Evolutionary conservation across 257 asterid genomes (phyloP).

Genomic region (Knoxia roxburghii): DNA sequence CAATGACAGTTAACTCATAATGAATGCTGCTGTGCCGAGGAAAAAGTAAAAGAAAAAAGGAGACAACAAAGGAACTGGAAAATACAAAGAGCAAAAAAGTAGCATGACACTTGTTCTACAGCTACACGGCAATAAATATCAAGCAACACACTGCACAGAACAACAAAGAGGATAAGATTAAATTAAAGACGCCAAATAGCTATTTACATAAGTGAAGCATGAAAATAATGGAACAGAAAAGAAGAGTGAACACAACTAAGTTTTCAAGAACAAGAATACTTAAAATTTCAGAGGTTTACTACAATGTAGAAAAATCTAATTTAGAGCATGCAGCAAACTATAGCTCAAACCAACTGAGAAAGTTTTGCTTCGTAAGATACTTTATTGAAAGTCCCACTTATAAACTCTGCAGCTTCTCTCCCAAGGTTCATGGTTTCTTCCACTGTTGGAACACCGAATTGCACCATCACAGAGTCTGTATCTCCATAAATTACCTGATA

Average conservation of each 20-base stretch:
- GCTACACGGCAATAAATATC: too few species aligned
- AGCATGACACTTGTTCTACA: neutral
- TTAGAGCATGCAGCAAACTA: neutral
- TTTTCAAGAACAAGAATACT: neutral
- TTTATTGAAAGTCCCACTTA: conserved; percentile 80
- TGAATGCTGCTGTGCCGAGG: too few species aligned
- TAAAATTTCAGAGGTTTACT: neutral
- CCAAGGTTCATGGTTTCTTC: conserved; percentile 94
- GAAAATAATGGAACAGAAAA: neutral
- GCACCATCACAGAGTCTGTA: conserved; percentile 99
- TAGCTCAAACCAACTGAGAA: conserved; percentile 1
- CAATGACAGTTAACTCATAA: neutral
- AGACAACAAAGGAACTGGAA: neutral
- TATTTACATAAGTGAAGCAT: neutral
- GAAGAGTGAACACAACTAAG: neutral
- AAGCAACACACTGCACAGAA: too few species aligned
- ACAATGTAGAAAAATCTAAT: neutral
- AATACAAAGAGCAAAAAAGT: neutral
- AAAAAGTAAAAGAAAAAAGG: too few species aligned
- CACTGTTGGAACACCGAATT: conserved; percentile 84
- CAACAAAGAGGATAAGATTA: neutral
- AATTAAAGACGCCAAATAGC: neutral
- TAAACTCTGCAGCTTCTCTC: conserved; percentile 92
- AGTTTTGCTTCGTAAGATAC: conserved; percentile 33
- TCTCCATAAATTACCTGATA: conserved; percentile 95